Base-by-base conservation (phyloP, 1,284 basidiomycete species). In the Sporisorium scitamineum region DNA sequence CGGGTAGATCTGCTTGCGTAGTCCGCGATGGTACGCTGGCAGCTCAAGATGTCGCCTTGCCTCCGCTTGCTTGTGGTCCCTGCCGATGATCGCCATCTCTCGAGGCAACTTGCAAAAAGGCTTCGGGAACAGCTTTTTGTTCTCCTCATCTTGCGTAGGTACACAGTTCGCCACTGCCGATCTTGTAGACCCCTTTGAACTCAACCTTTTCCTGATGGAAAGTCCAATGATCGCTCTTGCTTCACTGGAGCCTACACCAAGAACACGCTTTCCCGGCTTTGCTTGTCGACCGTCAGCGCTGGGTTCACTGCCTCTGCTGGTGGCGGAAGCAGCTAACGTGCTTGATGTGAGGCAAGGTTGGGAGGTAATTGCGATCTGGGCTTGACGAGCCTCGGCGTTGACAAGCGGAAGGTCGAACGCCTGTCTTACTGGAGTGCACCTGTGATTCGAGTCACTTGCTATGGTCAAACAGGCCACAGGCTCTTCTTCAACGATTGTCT, bases 1-100 rank as follows among this genome's bases (percentile, higher is more conserved):
- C 0, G 69, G 69, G n/a, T 66, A 66, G 22, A 45, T 32, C 18
- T 62, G 62, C 59, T 71, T 71, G 31, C 69, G 69, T 18, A 71
- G 54, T 32, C 41, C 37, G n/a, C 69, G 69, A 44, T 66, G 62
- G 24, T 71, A 66, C 10, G 39, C 44, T 5, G 69, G 69, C 31
- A 66, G 50, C 24, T 54, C 27, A n/a, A 56, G 18, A 2, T 53
- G 53, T 13, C 48, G 18, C n/a, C n/a, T 27, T n/a, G 59, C 24
- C 20, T 54, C 59, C 13, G 24, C 8, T 3, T 5, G 8, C 5
- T 4, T 20, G 34, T 14, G 50, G 3, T 18, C 27, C 34, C 37
- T 58, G 10, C 26, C 13, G 11, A 9, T 41, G 22, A 11, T 39
- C 6, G 22, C 42, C 1, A 29, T 18, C 3, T 26, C 44, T n/a